These are phyloP conservation scores for Zasmidium citrigriseum DNA, from an alignment of 2,329 filamentous ascomycete genomes.

Conservation along the genomic window DNA sequence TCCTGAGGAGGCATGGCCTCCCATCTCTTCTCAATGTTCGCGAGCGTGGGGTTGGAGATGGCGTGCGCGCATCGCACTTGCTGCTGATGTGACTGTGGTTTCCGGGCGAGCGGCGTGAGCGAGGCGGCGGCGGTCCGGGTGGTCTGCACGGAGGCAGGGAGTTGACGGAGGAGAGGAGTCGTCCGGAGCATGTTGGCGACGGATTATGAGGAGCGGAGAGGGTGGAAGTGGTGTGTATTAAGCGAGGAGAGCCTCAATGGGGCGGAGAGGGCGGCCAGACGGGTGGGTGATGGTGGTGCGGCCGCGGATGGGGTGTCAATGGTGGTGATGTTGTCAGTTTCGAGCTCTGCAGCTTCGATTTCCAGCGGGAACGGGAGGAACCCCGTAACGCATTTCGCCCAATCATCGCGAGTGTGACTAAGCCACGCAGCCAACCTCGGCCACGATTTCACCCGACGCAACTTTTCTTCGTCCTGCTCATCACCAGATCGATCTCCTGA, in stretches of 20 bases:
- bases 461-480: neutral
- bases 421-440: neutral
- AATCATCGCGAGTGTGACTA: too few relatives aligned
- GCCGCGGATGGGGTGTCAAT: neutral
- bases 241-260: conserved; percentile 8
- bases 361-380: neutral
- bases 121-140: conserved; percentile 20
- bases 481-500: neutral
- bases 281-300: neutral
- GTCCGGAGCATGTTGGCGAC: conserved; percentile 24
- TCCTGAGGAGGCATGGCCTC: conserved; percentile 96
- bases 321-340: conserved; percentile 2
- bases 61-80: conserved; percentile 74
- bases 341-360: neutral
- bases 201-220: conserved; percentile 14
- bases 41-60: conserved; percentile 95
- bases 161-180: conserved; percentile 24
- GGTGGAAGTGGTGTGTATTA: conserved; percentile 1
- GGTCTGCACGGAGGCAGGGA: conserved; percentile 23
- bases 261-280: neutral
- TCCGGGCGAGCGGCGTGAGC: conserved; percentile 21
- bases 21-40: conserved; percentile 99
- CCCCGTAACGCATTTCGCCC: too few relatives aligned
- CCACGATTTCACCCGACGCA: too few relatives aligned
- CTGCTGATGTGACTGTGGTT: conserved; percentile 19